phyloP scores from a whole-genome alignment of 2,329 filamentous ascomycete species.

The Colletotrichum musae region DNA sequence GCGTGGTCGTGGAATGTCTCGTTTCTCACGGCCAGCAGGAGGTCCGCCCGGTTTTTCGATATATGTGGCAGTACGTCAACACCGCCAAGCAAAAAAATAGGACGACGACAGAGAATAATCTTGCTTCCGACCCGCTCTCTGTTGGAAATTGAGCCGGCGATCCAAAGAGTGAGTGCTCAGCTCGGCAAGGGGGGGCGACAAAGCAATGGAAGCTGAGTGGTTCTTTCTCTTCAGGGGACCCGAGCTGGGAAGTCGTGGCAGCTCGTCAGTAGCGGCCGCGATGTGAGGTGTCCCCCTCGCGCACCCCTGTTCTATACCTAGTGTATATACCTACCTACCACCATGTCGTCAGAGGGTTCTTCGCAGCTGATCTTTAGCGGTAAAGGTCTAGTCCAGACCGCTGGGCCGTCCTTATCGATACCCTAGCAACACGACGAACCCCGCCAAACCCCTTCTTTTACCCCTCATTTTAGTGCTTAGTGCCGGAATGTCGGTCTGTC shows the following conservation, averaged over 20 bases:
- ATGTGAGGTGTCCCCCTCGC: not conserved
- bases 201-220: conserved; percentile 14
- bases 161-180: conserved; percentile 12
- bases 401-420: conserved; percentile 22
- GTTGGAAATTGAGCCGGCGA: conserved; percentile 14
- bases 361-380: conserved; percentile 27
- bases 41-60: conserved; percentile 2
- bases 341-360: conserved; percentile 27
- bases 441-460: conserved; percentile 21
- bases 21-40: conserved; percentile 9
- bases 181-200: conserved; percentile 15
- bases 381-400: conserved; percentile 25
- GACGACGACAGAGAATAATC: conserved; percentile 15
- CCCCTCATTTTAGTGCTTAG: conserved; percentile 26
- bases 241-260: conserved; percentile 14
- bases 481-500: conserved; percentile 27
- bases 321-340: not conserved
- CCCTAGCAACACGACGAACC: conserved; percentile 10
- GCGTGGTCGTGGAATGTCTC: not conserved
- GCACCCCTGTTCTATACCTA: conserved; percentile 8
- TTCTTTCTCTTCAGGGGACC: conserved; percentile 12
- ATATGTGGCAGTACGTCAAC: conserved; percentile 29
- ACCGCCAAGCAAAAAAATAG: conserved; percentile 18
- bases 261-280: conserved; percentile 5
- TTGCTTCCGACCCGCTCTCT: conserved; percentile 22